Base-by-base conservation (phyloP, 352 stramenopile genomes). In the Thraustochytrium striatum region DNA sequence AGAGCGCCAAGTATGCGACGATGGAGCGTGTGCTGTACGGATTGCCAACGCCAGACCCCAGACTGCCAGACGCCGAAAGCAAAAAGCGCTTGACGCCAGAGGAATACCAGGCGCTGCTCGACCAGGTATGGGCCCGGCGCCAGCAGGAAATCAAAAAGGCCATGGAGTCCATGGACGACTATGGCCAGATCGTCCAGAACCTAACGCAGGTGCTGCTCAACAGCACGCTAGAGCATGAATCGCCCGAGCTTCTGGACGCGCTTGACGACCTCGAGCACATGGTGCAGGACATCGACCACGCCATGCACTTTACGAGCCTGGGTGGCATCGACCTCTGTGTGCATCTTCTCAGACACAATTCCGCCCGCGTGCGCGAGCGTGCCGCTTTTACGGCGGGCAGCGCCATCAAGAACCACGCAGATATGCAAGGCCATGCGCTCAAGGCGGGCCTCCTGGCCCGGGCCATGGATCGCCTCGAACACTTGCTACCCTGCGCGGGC, bases 161-260 rank as follows among this genome's bases (percentile, higher is more conserved):
- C 5, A 75, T 75, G 65, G 65, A 75, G 65, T 39, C 2, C 25
- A 68, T 75, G 65, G 65, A 75, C 39, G 44, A 75, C 44, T 9
- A 75, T 19, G 65, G 21, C 2, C 21, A 11, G 41, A 61, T 75
- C 8, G 61, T 75, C 41, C n/a, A n/a, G 41, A 72, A 41, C 21
- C 65, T 75, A 7, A 50, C 32, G 11, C 41, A 28, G 39, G 52
- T 16, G 1, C 21, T 75, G 21, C 41, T 25, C 32, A 43, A 61
- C 52, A 32, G 41, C 5, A 61, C 41, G n/a, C 50, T 70, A 38
- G 59, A 70, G 2, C 3, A 50, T 3, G 35, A 5, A 7, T 13
- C 59, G 25, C 8, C 44, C 30, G 44, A 58, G 32, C 52, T 75
- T 11, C 8, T 61, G 44, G 41, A 75, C 19, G 65, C 65, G 8